These are phyloP conservation scores for Actinomortierella wolfii DNA, from an alignment of 371 early-diverging fungal genomes.

Conservation along the genomic window DNA sequence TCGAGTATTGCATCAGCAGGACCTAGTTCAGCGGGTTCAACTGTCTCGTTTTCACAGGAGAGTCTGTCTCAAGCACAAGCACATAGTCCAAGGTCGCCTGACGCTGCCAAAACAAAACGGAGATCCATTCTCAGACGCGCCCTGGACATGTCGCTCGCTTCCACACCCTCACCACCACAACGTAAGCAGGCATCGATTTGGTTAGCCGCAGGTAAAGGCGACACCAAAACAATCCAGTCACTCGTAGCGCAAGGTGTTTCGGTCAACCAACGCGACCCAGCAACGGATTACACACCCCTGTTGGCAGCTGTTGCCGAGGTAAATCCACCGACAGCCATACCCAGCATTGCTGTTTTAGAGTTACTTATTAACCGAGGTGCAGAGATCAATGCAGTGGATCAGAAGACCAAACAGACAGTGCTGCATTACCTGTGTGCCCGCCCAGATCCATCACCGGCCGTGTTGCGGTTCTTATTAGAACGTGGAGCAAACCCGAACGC, in stretches of 20 bases:
- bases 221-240: constrained; percentile 26
- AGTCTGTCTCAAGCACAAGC: too few relatives aligned
- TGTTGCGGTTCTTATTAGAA: constrained; percentile 32
- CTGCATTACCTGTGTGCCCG: constrained; percentile 35
- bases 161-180: too few relatives aligned
- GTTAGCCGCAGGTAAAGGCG: constrained; percentile 32
- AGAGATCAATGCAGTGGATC: constrained; percentile 42
- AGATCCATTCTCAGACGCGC: constrained; percentile 35
- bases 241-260: constrained; percentile 31
- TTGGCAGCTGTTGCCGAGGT: constrained; percentile 51
- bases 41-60: too few relatives aligned
- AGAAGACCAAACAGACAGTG: constrained; percentile 40
- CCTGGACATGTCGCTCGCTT: constrained; percentile 32
- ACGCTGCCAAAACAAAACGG: constrained; percentile 13
- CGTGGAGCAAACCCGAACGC: constrained; percentile 46
- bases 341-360: constrained; percentile 24
- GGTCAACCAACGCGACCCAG: constrained; percentile 55
- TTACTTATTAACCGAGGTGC: constrained; percentile 43
- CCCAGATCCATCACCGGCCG: constrained; percentile 33
- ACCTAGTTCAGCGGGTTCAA: too few relatives aligned
- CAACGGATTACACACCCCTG: constrained; percentile 54
- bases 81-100: too few relatives aligned
- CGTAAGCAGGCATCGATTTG: too few relatives aligned
- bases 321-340: constrained; percentile 37
- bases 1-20: too few relatives aligned